A percentile compares a stretch with the other conserved stretches of the same genome.
These are phyloP conservation scores for Cryptococcus floricola DNA, from an alignment of 1,284 basidiomycete species.

Conservation along the genomic window DNA sequence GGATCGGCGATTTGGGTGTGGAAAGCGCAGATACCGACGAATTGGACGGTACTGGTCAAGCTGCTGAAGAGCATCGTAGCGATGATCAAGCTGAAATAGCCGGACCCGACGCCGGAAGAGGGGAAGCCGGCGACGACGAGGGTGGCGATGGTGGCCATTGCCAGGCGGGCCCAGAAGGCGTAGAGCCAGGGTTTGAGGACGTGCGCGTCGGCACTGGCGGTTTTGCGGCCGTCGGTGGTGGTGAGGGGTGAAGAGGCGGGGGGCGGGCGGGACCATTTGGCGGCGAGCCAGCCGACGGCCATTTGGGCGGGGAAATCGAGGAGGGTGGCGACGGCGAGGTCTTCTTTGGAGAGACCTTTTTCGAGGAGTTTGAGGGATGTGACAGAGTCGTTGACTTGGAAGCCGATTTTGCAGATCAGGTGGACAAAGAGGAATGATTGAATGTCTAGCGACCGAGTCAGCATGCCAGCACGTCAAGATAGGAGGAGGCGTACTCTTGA, in stretches of 20 bases:
- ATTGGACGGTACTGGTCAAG: slow-evolving; percentile 93
- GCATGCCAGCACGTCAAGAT: slow-evolving; percentile 40
- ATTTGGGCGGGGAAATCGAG: slow-evolving; percentile 99
- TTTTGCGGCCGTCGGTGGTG: neutral
- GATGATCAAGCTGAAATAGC: slow-evolving; percentile 76
- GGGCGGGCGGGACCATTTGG: slow-evolving; percentile 69
- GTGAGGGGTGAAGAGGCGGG: slow-evolving; percentile 18
- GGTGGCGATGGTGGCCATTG: slow-evolving; percentile 63
- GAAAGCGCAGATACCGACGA: slow-evolving; percentile 97
- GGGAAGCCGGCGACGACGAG: slow-evolving; percentile 84
- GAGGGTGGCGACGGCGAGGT: slow-evolving; percentile 87
- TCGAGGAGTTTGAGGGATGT: slow-evolving; percentile 94
- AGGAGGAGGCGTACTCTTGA: slow-evolving; percentile 68
- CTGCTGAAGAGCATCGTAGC: slow-evolving; percentile 77
- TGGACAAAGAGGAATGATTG: slow-evolving; percentile 85
- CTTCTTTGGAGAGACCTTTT: slow-evolving; percentile 92
- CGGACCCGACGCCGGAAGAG: slow-evolving; percentile 23
- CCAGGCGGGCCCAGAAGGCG: slow-evolving; percentile 89
- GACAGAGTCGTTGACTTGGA: slow-evolving; percentile 90
- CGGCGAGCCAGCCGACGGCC: slow-evolving; percentile 91
- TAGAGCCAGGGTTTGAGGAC: slow-evolving; percentile 76
- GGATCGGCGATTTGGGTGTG: slow-evolving; percentile 97
- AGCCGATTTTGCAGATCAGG: slow-evolving; percentile 90
- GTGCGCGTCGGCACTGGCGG: slow-evolving; percentile 44
- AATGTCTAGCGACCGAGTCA: slow-evolving; percentile 57